These are phyloP conservation scores for Pouteria campechiana DNA, from an alignment of 179 eudicot genomes.

Conservation along the genomic window DNA sequence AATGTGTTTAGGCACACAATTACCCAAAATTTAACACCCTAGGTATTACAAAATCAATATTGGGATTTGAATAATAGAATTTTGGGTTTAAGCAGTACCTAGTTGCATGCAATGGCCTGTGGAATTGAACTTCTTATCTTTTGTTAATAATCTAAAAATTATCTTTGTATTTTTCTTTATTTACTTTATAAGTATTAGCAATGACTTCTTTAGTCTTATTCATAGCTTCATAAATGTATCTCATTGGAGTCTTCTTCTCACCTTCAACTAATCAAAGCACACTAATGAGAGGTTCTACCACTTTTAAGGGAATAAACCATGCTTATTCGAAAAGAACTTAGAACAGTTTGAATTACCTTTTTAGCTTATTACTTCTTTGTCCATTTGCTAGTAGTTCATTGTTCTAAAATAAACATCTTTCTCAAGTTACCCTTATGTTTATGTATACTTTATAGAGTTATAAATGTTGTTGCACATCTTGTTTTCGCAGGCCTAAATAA, in stretches of 20 bases:
- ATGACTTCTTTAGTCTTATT: background rate
- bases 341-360: background rate
- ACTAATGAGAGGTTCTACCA: background rate
- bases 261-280: background rate
- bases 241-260: background rate
- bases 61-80: too few species aligned
- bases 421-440: background rate
- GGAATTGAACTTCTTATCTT: too few species aligned
- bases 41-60: too few species aligned
- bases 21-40: too few species aligned
- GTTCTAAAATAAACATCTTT: background rate
- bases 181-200: too few species aligned
- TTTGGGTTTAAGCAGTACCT: too few species aligned
- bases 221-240: background rate
- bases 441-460: background rate
- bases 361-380: background rate
- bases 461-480: background rate
- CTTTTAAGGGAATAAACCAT: too few species aligned
- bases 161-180: too few species aligned
- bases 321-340: too few species aligned
- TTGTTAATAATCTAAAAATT: too few species aligned
- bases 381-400: background rate
- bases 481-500: background rate
- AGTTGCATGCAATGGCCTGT: too few species aligned
- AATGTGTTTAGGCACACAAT: too few species aligned